These are phyloP conservation scores for Aphanoascus verrucosus DNA, from an alignment of 2,329 filamentous ascomycete species.

Conservation along the genomic window DNA sequence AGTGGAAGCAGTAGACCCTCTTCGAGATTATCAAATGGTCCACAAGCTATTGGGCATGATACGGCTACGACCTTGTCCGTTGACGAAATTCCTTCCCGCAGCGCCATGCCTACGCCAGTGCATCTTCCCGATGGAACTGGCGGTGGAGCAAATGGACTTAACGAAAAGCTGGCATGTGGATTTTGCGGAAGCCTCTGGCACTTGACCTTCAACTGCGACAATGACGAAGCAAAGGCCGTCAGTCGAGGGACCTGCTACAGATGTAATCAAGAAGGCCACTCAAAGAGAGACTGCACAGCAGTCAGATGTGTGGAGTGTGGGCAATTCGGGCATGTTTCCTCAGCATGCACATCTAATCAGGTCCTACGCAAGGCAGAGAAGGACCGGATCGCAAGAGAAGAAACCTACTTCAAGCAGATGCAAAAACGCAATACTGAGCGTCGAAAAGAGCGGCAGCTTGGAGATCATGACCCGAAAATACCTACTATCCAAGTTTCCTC, in stretches of 20 bases:
- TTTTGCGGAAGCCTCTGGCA: constrained; percentile 39
- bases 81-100: constrained; percentile 13
- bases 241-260: constrained; percentile 34
- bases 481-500: constrained; percentile 29
- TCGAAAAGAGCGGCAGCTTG: constrained; percentile 34
- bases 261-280: constrained; percentile 34
- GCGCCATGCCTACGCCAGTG: constrained; percentile 20
- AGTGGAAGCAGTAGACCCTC: constrained; percentile 26
- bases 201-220: constrained; percentile 37
- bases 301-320: constrained; percentile 38
- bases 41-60: constrained; percentile 5
- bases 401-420: constrained; percentile 26
- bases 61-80: background rate
- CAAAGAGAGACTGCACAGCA: constrained; percentile 28
- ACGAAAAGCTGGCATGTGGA: constrained; percentile 34
- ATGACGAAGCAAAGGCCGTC: constrained; percentile 31
- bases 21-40: constrained; percentile 20
- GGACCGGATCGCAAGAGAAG: constrained; percentile 28
- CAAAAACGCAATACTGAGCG: constrained; percentile 30
- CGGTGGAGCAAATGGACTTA: constrained; percentile 35
- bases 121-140: constrained; percentile 30
- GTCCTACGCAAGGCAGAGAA: constrained; percentile 31
- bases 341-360: constrained; percentile 26
- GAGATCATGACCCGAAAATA: constrained; percentile 37
- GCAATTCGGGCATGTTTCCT: constrained; percentile 32